phyloP scores from a whole-genome alignment of 139 green algal species.

The Edaphochlamys debaryana region DNA sequence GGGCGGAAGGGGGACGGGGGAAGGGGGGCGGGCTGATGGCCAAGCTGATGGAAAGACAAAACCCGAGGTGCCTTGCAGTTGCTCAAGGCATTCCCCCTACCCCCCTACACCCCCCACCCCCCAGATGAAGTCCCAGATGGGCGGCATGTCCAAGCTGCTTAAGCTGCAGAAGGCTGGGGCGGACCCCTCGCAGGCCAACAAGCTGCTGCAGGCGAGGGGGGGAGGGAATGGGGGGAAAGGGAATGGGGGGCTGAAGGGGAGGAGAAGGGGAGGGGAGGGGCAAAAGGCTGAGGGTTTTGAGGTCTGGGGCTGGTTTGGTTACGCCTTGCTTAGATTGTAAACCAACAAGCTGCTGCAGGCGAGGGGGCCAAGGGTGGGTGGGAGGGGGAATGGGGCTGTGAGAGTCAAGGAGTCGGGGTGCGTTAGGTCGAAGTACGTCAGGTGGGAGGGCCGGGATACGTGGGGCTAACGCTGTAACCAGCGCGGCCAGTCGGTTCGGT shows the following conservation, averaged over 20 bases:
- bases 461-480: too few relatives aligned
- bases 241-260: not conserved
- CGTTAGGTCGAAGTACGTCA: not conserved
- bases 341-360: slow-evolving; percentile 31
- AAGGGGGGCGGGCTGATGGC: not conserved
- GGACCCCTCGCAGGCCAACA: slow-evolving; percentile 4
- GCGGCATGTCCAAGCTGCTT: slow-evolving; percentile 32
- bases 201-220: slow-evolving; percentile 22
- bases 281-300: too few relatives aligned
- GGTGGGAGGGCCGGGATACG: too few relatives aligned
- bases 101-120: not conserved
- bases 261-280: not conserved
- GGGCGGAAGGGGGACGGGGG: slow-evolving; percentile 36
- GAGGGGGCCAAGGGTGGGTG: not conserved
- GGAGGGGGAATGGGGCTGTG: not conserved
- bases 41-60: too few relatives aligned
- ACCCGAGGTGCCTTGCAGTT: too few relatives aligned
- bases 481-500: too few relatives aligned
- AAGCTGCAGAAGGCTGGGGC: slow-evolving; percentile 29
- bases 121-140: slow-evolving; percentile 24
- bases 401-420: not conserved
- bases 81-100: too few relatives aligned
- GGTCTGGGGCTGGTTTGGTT: too few relatives aligned
- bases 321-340: too few relatives aligned
- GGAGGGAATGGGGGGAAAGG: not conserved